Evolutionary conservation across 1,284 basidiomycete species (phyloP).

Genomic region (Apiotrichum akiyoshidainum): DNA sequence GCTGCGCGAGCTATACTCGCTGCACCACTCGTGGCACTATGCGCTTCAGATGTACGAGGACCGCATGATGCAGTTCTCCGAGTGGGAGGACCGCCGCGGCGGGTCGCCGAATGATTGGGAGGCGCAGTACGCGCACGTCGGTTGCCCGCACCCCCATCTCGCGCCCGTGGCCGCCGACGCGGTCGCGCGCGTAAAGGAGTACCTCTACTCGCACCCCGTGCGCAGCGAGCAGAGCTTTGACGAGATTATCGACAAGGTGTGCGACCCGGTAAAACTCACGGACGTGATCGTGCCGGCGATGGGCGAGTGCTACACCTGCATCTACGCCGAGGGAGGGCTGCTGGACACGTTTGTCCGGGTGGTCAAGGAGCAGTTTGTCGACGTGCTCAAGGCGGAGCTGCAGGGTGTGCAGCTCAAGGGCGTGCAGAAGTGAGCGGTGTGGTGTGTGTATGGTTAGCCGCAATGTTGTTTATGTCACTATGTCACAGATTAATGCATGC

Average conservation of each 20-base stretch:
- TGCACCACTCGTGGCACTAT: slow-evolving; percentile 4
- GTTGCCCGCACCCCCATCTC: background rate
- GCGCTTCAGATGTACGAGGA: slow-evolving; percentile 5
- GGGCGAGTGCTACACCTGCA: background rate
- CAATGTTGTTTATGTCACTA: background rate
- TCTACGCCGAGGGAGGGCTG: background rate
- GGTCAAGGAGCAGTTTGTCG: background rate
- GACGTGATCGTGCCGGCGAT: background rate
- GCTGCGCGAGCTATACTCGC: slow-evolving; percentile 3
- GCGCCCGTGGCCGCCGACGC: background rate
- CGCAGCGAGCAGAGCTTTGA: background rate
- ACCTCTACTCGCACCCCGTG: background rate
- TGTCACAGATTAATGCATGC: no score
- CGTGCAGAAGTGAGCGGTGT: no score
- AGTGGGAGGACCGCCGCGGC: no score
- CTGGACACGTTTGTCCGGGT: background rate
- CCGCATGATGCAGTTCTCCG: background rate
- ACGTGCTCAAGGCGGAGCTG: background rate
- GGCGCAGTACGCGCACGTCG: background rate
- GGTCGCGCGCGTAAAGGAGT: background rate
- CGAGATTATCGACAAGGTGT: background rate
- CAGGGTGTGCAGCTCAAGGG: background rate
- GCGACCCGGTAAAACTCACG: background rate
- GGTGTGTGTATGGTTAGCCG: background rate
- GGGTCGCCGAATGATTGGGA: background rate